phyloP scores from a whole-genome alignment of 192 early-diverging fungal genomes.

The Thamnidium elegans region DNA sequence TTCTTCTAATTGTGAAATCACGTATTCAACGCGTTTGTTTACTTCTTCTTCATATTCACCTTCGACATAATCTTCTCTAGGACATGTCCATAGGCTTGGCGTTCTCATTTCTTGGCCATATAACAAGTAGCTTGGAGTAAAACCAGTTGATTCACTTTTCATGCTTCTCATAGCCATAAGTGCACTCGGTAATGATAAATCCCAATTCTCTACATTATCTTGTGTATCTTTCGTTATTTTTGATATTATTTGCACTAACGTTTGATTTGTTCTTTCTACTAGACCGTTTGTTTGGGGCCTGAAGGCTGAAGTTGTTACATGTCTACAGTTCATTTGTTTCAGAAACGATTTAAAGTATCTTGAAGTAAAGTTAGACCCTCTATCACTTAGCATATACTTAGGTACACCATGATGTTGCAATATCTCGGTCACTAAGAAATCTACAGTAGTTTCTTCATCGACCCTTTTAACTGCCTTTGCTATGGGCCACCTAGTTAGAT shows the following conservation, averaged over 20 bases:
- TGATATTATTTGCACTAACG: slow-evolving; percentile 19
- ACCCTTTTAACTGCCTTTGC: slow-evolving; percentile 1
- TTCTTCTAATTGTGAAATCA: too few species aligned
- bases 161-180: slow-evolving; percentile 18
- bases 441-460: not conserved
- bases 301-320: slow-evolving; percentile 16
- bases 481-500: slow-evolving; percentile 28
- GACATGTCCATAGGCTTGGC: slow-evolving; percentile 7
- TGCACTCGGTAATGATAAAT: not conserved
- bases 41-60: too few species aligned
- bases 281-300: slow-evolving; percentile 23
- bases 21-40: too few species aligned
- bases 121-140: slow-evolving; percentile 5
- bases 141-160: slow-evolving; percentile 13
- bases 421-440: not conserved
- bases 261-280: slow-evolving; percentile 24
- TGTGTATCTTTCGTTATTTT: slow-evolving; percentile 8
- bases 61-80: not conserved
- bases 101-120: slow-evolving; percentile 21
- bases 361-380: slow-evolving; percentile 16
- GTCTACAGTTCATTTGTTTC: not conserved
- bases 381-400: slow-evolving; percentile 12
- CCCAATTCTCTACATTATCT: slow-evolving; percentile 1
- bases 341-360: not conserved
- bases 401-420: slow-evolving; percentile 16